phyloP scores from a whole-genome alignment of 345 rosid species.

The Brassica incana region DNA sequence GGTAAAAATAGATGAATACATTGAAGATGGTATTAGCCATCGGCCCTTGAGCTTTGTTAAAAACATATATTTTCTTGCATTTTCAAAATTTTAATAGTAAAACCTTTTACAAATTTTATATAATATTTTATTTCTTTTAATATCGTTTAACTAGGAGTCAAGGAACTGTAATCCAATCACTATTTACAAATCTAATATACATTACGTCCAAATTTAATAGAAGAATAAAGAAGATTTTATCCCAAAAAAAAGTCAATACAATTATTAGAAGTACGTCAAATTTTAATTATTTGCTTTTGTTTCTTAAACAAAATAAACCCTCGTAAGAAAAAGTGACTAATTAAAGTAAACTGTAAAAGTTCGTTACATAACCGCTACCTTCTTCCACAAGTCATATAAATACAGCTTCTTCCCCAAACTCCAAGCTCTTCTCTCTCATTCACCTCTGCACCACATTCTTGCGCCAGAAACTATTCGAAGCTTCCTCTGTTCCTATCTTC shows the following conservation, averaged over 20 bases:
- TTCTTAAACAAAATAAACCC: neutral
- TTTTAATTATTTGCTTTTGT: neutral
- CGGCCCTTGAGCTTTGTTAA: too few species aligned
- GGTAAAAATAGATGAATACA: too few species aligned
- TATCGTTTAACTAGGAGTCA: neutral
- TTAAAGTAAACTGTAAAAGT: neutral
- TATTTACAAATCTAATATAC: neutral
- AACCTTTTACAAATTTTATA: neutral
- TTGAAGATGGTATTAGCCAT: too few species aligned
- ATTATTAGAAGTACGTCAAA: neutral
- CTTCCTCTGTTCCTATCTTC: neutral
- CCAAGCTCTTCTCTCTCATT: neutral
- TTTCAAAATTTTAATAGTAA: neutral
- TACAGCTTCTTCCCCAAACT: neutral
- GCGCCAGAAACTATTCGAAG: neutral
- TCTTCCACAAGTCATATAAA: constrained; percentile 22
- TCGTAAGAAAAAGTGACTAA: neutral
- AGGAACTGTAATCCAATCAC: neutral
- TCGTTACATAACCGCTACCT: constrained; percentile 14
- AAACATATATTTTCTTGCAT: neutral
- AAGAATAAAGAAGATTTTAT: neutral
- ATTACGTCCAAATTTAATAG: neutral
- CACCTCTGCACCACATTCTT: constrained; percentile 14
- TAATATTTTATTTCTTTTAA: neutral
- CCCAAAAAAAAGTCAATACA: neutral